These are phyloP conservation scores for Phytophthora tubulina DNA, from an alignment of 352 stramenopile species.

Conservation along the genomic window DNA sequence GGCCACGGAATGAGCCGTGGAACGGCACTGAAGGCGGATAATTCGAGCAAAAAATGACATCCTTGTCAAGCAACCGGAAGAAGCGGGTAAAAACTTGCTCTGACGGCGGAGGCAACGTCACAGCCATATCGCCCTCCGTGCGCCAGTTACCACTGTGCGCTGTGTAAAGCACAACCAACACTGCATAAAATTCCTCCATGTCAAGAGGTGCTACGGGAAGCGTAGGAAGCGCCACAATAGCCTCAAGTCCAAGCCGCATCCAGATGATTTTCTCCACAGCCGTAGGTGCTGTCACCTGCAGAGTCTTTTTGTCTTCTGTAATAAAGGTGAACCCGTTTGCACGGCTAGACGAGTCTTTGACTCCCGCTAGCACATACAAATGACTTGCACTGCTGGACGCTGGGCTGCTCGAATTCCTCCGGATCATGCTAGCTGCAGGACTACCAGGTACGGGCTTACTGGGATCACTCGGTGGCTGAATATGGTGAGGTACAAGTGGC, in stretches of 20 bases:
- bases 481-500: conserved; percentile 65
- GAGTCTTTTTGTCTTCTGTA: conserved; percentile 87
- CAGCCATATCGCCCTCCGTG: conserved; percentile 89
- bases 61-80: conserved; percentile 86
- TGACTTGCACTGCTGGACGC: conserved; percentile 67
- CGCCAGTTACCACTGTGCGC: conserved; percentile 82
- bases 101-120: conserved; percentile 84
- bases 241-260: conserved; percentile 87
- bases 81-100: conserved; percentile 91
- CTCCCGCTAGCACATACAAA: conserved; percentile 81
- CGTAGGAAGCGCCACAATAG: conserved; percentile 86
- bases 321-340: conserved; percentile 91
- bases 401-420: conserved; percentile 55
- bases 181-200: conserved; percentile 92
- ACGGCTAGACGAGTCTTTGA: conserved; percentile 86
- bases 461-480: conserved; percentile 46
- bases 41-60: conserved; percentile 91
- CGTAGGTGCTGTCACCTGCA: conserved; percentile 80
- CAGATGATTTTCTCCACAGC: conserved; percentile 89
- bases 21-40: conserved; percentile 91
- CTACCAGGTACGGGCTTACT: conserved; percentile 44
- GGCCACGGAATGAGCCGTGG: conserved; percentile 81
- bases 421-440: conserved; percentile 45
- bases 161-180: conserved; percentile 90
- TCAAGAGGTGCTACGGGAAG: conserved; percentile 83